These are phyloP conservation scores for Amanita pseudoporphyria DNA, from an alignment of 768 basidiomycete genomes.

Conservation along the genomic window DNA sequence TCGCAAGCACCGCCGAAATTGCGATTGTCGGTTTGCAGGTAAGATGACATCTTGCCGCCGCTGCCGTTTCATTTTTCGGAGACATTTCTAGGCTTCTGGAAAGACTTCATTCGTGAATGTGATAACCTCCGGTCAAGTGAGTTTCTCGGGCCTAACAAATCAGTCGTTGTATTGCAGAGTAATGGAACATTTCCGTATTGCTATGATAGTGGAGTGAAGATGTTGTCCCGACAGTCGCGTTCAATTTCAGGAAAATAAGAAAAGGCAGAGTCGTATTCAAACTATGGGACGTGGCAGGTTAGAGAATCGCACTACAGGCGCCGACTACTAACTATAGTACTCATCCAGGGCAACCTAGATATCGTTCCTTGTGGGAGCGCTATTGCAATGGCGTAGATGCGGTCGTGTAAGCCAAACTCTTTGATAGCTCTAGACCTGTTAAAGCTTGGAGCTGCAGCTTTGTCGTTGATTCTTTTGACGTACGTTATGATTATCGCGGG, in stretches of 20 bases:
- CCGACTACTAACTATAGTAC: conserved; percentile 5
- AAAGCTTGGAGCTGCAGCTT: conserved; percentile 39
- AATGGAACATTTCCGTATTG: background rate
- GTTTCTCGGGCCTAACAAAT: conserved; percentile 6
- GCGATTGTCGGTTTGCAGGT: conserved; percentile 90
- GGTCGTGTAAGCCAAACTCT: conserved; percentile 54
- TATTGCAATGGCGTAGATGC: conserved; percentile 93
- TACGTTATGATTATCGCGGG: conserved; percentile 24
- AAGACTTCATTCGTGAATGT: conserved; percentile 95
- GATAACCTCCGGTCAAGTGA: conserved; percentile 74
- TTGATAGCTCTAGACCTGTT: background rate
- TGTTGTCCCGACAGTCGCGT: conserved; percentile 92
- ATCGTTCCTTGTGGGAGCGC: conserved; percentile 92
- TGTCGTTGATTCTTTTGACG: conserved; percentile 88
- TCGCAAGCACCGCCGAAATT: conserved; percentile 80
- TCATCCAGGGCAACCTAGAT: conserved; percentile 74
- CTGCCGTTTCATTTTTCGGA: background rate
- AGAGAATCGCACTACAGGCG: conserved; percentile 13
- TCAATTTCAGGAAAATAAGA: conserved; percentile 80
- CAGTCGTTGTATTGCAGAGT: background rate
- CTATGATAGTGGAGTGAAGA: conserved; percentile 80
- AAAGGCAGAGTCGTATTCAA: conserved; percentile 89
- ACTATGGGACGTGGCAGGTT: conserved; percentile 93
- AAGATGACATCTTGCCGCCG: conserved; percentile 2
- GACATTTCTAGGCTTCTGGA: conserved; percentile 66